Base-by-base conservation (phyloP, 139 green algal species). In the Haematococcus sp. region DNA sequence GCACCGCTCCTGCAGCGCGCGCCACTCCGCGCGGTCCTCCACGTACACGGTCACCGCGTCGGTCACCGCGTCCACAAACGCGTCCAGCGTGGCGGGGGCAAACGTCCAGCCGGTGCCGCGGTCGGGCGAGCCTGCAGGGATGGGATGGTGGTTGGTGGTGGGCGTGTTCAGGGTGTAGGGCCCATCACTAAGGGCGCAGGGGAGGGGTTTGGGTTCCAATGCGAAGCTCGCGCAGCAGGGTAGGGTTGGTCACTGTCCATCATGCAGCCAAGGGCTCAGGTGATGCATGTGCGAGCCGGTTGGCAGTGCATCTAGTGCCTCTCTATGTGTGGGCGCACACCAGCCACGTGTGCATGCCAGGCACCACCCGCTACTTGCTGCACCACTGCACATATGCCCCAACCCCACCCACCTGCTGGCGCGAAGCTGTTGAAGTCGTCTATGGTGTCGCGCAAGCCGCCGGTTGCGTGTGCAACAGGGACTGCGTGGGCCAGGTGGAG, bases 381-480 rank as follows among this genome's bases (percentile, higher is more conserved):
- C n/a, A n/a, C n/a, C n/a, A n/a, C n/a, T n/a, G n/a, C n/a, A n/a
- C n/a, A n/a, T n/a, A 25, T 19, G 9, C 44, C 23, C 15, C 16
- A n/a, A 28, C 13, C 40, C 16, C 20, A 23, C 58, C 32, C 32
- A 83, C 80, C 82, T 73, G 65, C 61, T 22, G 59, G 32, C 58
- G 73, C 70, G 63, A 94, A 95, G 4, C 85, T 80, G 70, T 91
- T 92, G 80, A 86, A 91, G 72, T 91, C 78, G 33, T 90, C 82
- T 2, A 97, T 90, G 5, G 92, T 97, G 76, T 97, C 93, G 0
- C 85, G 72, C 22, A 97, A 79, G 9, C 93, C 93, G 4, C 93
- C 93, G 0, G 92, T 94, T 7, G 88, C 83, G 76, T 94, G 88
- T 16, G 92, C 93, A 2, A 97, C 84, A 13, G 93, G 93, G 2